Evolutionary conservation across 768 basidiomycete species (phyloP).

Genomic region (Pulveroboletus sp.): DNA sequence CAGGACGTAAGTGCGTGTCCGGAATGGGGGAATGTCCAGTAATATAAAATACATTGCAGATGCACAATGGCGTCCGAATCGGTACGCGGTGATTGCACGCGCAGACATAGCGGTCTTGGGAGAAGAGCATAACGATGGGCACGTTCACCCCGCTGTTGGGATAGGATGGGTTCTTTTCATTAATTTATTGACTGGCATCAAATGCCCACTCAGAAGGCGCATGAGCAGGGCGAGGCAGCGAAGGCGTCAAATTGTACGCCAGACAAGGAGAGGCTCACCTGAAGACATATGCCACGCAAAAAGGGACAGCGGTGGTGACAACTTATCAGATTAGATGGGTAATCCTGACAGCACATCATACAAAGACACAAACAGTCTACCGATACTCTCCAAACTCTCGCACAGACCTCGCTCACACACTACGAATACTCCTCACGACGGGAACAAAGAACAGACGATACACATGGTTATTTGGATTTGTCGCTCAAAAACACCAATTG

Average conservation of each 20-base stretch:
- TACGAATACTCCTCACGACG: not conserved
- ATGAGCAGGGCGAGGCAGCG: not conserved
- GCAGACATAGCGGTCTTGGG: too few species aligned
- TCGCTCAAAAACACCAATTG: not conserved
- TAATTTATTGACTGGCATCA: not conserved
- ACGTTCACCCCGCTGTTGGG: not conserved
- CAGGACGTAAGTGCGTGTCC: too few species aligned
- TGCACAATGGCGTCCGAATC: too few species aligned
- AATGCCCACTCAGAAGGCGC: not conserved
- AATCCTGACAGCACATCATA: not conserved
- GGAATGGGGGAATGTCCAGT: too few species aligned
- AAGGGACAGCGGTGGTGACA: not conserved
- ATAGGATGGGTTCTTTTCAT: not conserved
- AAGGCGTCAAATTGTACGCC: not conserved
- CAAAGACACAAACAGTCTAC: not conserved
- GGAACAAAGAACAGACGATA: not conserved
- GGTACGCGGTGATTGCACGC: too few species aligned
- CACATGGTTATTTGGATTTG: not conserved
- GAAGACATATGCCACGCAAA: not conserved
- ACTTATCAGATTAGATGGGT: not conserved
- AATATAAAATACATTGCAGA: too few species aligned
- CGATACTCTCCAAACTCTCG: not conserved
- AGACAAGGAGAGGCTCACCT: too few species aligned
- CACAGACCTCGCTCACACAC: not conserved
- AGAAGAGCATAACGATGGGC: too few species aligned